A percentile compares a stretch with the other conserved stretches of the same genome.
phyloP scores from a whole-genome alignment of 495 filamentous ascomycete genomes.

The Aspergillus indologenus region DNA sequence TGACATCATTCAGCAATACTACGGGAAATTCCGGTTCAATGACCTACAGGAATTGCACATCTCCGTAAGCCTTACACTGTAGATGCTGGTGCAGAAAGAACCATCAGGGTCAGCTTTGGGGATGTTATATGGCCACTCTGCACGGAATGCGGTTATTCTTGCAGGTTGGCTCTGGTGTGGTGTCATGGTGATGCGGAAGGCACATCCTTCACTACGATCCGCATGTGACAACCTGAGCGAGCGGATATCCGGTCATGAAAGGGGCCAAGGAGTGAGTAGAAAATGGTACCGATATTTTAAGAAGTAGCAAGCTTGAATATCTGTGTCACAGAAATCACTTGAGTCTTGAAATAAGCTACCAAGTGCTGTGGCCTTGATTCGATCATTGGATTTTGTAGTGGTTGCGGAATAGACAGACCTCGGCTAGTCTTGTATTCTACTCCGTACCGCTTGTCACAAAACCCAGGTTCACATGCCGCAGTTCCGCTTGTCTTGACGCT shows the following conservation, averaged over 20 bases:
- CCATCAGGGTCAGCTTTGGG: neutral
- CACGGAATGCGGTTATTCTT: neutral
- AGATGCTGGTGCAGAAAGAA: neutral
- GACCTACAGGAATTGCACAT: neutral
- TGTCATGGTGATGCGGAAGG: too few species aligned
- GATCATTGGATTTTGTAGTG: neutral
- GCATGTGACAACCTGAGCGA: too few species aligned
- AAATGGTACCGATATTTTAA: too few species aligned
- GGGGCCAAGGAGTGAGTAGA: too few species aligned
- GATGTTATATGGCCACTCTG: neutral
- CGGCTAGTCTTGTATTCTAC: neutral
- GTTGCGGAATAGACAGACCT: neutral
- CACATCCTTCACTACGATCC: too few species aligned
- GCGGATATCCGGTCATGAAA: too few species aligned
- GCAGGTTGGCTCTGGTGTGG: too few species aligned
- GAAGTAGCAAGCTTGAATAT: too few species aligned
- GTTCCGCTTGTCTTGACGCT: neutral
- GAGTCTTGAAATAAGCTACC: too few species aligned
- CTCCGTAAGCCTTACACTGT: neutral
- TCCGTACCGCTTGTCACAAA: neutral
- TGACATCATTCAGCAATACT: neutral
- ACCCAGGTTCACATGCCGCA: neutral
- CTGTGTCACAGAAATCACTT: too few species aligned
- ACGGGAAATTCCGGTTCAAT: neutral
- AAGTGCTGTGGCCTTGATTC: too few species aligned